phyloP scores from a whole-genome alignment of 371 early-diverging fungal genomes.

The Mucor sp. region DNA sequence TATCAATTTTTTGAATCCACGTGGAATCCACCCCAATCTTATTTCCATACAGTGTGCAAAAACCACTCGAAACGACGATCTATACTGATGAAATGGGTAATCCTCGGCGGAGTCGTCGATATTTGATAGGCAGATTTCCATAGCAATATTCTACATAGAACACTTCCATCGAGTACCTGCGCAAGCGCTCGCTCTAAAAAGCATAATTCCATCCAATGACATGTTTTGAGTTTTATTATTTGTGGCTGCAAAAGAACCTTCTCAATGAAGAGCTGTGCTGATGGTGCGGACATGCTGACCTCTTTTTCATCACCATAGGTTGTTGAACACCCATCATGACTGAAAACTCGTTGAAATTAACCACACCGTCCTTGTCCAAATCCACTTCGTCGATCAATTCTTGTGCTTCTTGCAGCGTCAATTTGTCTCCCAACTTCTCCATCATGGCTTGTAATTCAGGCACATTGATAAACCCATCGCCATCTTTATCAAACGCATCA shows the following conservation, averaged over 20 bases:
- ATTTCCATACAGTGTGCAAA: background rate
- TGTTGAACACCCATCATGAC: conserved; percentile 46
- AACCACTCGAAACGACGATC: conserved; percentile 1
- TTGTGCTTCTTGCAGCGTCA: conserved; percentile 35
- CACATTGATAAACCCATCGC: conserved; percentile 42
- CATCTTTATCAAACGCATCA: conserved; percentile 48
- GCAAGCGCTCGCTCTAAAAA: background rate
- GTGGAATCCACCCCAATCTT: background rate
- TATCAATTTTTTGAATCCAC: background rate
- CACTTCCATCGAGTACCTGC: background rate
- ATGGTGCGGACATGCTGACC: conserved; percentile 19
- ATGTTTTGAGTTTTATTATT: conserved; percentile 1
- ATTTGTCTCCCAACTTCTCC: conserved; percentile 45
- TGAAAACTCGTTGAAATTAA: conserved; percentile 43
- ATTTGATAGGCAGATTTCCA: conserved; percentile 1
- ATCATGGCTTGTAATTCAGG: conserved; percentile 47
- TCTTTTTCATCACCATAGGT: background rate
- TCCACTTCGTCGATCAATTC: conserved; percentile 48
- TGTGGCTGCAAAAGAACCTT: conserved; percentile 36
- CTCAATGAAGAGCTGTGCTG: conserved; percentile 33
- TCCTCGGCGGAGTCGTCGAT: background rate
- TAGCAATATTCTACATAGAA: conserved; percentile 2
- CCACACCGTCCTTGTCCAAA: conserved; percentile 42
- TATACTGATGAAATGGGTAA: background rate
- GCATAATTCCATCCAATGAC: background rate